Percentiles rank a stretch among this genome's conserved stretches.
Evolutionary conservation across 2,329 filamentous ascomycete genomes (phyloP).

Genomic region (Stagonosporopsis vannaccii): DNA sequence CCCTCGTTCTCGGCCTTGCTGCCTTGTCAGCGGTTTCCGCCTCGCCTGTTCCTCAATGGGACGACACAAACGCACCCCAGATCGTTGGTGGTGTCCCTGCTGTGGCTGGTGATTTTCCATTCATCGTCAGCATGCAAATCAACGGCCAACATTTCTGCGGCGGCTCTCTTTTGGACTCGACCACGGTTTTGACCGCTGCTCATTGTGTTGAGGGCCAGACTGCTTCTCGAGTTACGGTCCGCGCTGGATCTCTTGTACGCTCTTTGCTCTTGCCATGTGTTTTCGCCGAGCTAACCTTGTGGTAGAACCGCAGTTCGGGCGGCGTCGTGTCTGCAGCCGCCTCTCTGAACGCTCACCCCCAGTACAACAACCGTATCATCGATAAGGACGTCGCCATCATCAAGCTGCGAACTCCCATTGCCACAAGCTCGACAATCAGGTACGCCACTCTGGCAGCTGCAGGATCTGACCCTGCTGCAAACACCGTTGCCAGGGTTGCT

Average conservation of each 20-base stretch:
- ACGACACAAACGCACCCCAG: constrained; percentile 11
- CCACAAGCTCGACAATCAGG: constrained; percentile 31
- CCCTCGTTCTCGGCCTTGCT: constrained; percentile 29
- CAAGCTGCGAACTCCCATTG: constrained; percentile 33
- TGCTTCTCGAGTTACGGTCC: constrained; percentile 25
- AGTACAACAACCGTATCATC: constrained; percentile 20
- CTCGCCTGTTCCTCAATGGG: constrained; percentile 34
- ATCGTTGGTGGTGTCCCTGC: constrained; percentile 40
- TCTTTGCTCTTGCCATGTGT: constrained; percentile 26
- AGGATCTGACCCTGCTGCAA: constrained; percentile 32
- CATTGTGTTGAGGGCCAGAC: constrained; percentile 33
- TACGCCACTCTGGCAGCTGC: constrained; percentile 32
- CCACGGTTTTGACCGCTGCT: constrained; percentile 40
- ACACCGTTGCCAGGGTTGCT: constrained; percentile 27
- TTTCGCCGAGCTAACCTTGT: background rate
- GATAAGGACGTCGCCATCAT: constrained; percentile 36
- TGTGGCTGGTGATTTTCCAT: constrained; percentile 36
- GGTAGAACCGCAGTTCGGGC: constrained; percentile 29
- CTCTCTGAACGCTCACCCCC: constrained; percentile 28
- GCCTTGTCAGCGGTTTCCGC: constrained; percentile 30
- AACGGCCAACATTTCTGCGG: constrained; percentile 38
- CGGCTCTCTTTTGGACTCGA: constrained; percentile 36
- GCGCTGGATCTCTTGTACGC: constrained; percentile 33
- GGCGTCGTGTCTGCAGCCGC: constrained; percentile 28
- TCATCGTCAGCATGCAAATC: constrained; percentile 35